Evolutionary conservation across 768 basidiomycete species (phyloP).

Genomic region (Gloeopeniophorella convolvens): DNA sequence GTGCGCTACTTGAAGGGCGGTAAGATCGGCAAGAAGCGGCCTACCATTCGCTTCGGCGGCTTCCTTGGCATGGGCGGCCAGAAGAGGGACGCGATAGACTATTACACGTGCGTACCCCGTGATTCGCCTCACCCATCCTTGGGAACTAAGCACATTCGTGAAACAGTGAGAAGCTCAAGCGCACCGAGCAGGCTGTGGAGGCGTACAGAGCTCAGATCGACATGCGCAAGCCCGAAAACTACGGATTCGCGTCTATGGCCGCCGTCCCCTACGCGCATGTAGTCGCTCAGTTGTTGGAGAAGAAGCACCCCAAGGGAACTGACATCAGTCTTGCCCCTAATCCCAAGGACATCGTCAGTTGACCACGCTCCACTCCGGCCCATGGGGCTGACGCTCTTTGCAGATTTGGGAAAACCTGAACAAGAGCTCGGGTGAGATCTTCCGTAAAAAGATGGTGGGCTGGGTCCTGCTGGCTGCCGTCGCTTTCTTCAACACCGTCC

Average conservation of each 20-base stretch:
- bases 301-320: constrained; percentile 70
- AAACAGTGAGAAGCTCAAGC: constrained; percentile 38
- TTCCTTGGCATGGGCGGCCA: constrained; percentile 76
- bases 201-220: constrained; percentile 67
- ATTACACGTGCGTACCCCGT: constrained; percentile 69
- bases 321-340: constrained; percentile 73
- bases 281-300: constrained; percentile 62
- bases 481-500: constrained; percentile 93
- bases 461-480: constrained; percentile 69
- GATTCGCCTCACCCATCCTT: not conserved
- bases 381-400: not conserved
- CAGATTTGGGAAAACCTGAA: constrained; percentile 92
- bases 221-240: constrained; percentile 75
- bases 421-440: constrained; percentile 57
- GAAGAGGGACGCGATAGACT: constrained; percentile 89
- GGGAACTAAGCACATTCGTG: not conserved
- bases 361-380: not conserved
- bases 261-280: constrained; percentile 84
- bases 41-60: constrained; percentile 73
- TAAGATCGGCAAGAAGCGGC: constrained; percentile 70
- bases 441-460: constrained; percentile 66
- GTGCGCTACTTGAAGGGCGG: constrained; percentile 88
- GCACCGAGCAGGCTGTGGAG: constrained; percentile 69
- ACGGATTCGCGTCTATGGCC: constrained; percentile 89
- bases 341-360: constrained; percentile 77